phyloP scores from a whole-genome alignment of 371 early-diverging fungal species.

The Zopfochytrium polystomum region DNA sequence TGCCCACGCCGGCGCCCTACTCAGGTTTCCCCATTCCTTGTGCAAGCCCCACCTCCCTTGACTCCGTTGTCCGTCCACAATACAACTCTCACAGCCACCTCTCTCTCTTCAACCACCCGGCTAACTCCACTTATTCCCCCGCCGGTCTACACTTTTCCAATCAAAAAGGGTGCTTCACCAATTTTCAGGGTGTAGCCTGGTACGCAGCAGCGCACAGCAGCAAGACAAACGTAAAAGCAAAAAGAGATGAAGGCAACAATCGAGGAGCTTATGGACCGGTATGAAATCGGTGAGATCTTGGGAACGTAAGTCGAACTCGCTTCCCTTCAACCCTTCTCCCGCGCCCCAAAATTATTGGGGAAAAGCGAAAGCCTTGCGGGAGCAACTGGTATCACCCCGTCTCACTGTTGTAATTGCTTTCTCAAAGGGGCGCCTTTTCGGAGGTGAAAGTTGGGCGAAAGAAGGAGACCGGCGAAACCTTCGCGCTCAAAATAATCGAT shows the following conservation, averaged over 20 bases:
- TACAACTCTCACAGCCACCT: no score
- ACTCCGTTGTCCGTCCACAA: no score
- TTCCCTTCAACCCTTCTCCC: background rate
- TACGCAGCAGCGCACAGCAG: no score
- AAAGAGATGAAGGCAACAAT: conserved; percentile 49
- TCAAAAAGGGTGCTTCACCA: no score
- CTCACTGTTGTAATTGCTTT: conserved; percentile 66
- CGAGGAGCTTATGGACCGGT: conserved; percentile 44
- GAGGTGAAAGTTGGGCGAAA: conserved; percentile 69
- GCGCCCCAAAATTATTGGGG: background rate
- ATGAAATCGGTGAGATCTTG: conserved; percentile 42
- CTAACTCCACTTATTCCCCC: no score
- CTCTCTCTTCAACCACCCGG: no score
- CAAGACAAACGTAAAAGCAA: no score
- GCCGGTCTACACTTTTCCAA: no score
- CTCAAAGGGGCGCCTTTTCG: conserved; percentile 69
- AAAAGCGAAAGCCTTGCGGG: background rate
- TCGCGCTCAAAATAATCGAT: conserved; percentile 79
- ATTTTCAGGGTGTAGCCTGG: no score
- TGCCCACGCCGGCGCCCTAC: no score
- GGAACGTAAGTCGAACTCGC: conserved; percentile 44
- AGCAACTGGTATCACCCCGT: conserved; percentile 34
- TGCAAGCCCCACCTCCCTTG: no score
- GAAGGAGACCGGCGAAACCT: conserved; percentile 52
- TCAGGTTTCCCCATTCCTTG: no score